Conservation (phyloP, 2,329 filamentous ascomycete species). For the Tympanopsis confertula region DNA sequence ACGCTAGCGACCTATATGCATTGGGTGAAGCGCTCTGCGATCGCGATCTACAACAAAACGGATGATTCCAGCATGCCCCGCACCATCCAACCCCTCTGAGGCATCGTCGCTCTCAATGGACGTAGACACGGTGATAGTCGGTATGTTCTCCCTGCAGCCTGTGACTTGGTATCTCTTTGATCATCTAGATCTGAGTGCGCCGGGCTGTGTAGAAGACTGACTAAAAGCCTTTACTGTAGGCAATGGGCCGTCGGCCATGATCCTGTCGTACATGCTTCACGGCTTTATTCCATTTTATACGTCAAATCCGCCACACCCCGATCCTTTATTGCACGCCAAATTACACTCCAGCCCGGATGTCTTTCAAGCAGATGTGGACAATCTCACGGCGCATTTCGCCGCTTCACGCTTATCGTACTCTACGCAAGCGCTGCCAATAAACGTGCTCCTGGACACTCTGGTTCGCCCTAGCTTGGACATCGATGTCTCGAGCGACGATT, state of each 20-base stretch:
- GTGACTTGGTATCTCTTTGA: constrained; percentile 1
- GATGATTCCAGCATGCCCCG: no score
- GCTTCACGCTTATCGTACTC: constrained; percentile 47
- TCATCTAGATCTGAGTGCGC: neutral
- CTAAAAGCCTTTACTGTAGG: constrained; percentile 22
- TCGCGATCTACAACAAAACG: no score
- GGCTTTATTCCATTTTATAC: constrained; percentile 46
- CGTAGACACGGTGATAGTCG: constrained; percentile 27
- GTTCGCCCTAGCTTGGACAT: constrained; percentile 46
- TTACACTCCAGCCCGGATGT: constrained; percentile 32
- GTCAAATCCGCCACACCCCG: constrained; percentile 36
- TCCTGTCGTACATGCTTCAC: constrained; percentile 51
- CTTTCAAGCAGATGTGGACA: constrained; percentile 29
- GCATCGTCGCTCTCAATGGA: constrained; percentile 12
- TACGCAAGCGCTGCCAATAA: constrained; percentile 46
- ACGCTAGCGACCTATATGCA: no score
- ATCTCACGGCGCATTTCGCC: constrained; percentile 42
- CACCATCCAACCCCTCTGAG: no score
- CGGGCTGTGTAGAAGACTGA: constrained; percentile 1
- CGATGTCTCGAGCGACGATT: constrained; percentile 32
- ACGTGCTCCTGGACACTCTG: constrained; percentile 46
- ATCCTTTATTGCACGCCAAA: constrained; percentile 41
- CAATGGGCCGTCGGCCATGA: constrained; percentile 49
- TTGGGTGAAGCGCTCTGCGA: no score
- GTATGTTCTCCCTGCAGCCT: constrained; percentile 15